Evolutionary conservation across 1,284 basidiomycete genomes (phyloP), one percentile per base, ranked within the genome.

Genomic region (Moesziomyces globuligerus): DNA sequence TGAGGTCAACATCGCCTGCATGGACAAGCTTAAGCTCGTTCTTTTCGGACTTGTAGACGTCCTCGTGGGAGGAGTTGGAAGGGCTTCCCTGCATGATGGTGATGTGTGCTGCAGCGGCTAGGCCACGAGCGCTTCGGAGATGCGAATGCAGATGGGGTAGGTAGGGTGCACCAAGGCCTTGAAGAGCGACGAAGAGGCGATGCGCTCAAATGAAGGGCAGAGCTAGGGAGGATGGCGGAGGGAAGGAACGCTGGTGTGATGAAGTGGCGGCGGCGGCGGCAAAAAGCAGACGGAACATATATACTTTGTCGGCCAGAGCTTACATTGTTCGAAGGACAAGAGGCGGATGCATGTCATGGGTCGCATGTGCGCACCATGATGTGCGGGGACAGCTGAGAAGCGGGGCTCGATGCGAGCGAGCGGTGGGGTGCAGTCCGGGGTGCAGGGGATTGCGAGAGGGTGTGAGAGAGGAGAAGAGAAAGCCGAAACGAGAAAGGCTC

Each of bases 41-140:
- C 58, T 71, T 71, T 49, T 71, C 68, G 46, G 50, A 50, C 51
- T 71, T 71, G 62, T 57, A 51, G 5, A 59, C 23, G 41, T 66
- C 62, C 56, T 66, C 62, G 39, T 59, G 48, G 56, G 62, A 66
- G 40, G 56, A 66, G 29, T 43, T 55, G 40, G 62, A 66, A 3
- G 62, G 43, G 3, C 50, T 28, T n/a, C 43, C 39, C 29, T 54
- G 46, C 51, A 62, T 62, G 32, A 34, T 0, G 15, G 0, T 34
- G 32, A 17, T 34, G 32, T n/a, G n/a, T n/a, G n/a, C n/a, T n/a
- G n/a, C n/a, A n/a, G n/a, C n/a, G n/a, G n/a, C n/a, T n/a, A n/a
- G n/a, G n/a, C n/a, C n/a, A n/a, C n/a, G n/a, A n/a, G n/a, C n/a
- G n/a, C n/a, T n/a, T n/a, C n/a, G n/a, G n/a, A n/a, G n/a, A n/a